Base-by-base conservation (phyloP, 1,284 basidiomycete genomes). In the Moesziomyces antarcticus region DNA sequence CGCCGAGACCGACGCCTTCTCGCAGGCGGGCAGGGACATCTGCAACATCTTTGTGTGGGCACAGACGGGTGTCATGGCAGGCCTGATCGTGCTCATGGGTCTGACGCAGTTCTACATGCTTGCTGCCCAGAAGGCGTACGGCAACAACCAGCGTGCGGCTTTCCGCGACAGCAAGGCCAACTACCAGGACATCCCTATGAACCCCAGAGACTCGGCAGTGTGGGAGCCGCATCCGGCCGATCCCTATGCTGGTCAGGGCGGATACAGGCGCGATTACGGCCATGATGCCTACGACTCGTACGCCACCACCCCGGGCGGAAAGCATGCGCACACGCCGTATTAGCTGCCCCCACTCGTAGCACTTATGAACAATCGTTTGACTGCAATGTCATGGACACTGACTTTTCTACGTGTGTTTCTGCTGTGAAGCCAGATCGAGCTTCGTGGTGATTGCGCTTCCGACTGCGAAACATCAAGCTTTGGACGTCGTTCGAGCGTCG, bases 41-140 rank as follows among this genome's bases (percentile, higher is more conserved):
- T 84, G 82, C 74, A 76, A 83, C 61, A 63, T 79, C 56, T 71
- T 82, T 41, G 57, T 79, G 21, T 84, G 82, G 82, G 72, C 74
- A 9, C 79, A 84, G 61, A 73, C 80, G 14, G 82, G 82, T 33
- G 61, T 74, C 27, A 81, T 82, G 80, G 77, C 62, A 7, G 72
- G 76, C 8, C 50, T 84, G 45, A 68, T 83, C 21, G 55, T 77
- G 4, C 43, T 84, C 35, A 69, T 84, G 50, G 80, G 78, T 5
- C 49, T 84, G n/a, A 80, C 64, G 44, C 80, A 84, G 66, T 70
- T 83, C 57, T 84, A 82, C 74, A 83, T 84, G 82, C 72, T 77
- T 65, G 73, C 64, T 54, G 70, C 74, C 35, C 80, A 81, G 65
- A 54, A 73, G 2, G 62, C 67, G 16, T 84, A 84, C 55, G 82